Evolutionary conservation across 2,329 filamentous ascomycete genomes (phyloP), one percentile per base, ranked within the genome.

Genomic region (Ophiocordyceps camponoti-leonardi): DNA sequence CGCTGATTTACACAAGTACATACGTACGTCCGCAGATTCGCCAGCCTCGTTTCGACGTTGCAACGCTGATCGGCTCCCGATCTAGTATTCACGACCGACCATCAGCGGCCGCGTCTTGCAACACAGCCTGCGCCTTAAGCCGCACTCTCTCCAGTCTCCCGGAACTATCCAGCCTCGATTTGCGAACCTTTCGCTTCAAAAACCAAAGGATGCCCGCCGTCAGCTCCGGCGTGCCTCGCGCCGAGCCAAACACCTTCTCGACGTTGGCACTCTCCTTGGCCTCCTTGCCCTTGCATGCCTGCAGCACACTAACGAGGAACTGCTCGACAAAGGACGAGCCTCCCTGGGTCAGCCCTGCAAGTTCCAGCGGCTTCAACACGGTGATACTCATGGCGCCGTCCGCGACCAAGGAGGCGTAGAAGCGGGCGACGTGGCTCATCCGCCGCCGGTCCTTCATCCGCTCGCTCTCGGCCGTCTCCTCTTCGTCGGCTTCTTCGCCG

Each of bases 241-340:
- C 73, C 12, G 74, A 73, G 18, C 72, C 64, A 58, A 94, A 85
- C 1, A 86, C 65, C 43, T 78, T 78, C 50, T 75, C 67, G 26
- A 94, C 63, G 1, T 68, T 66, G 45, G 69, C 67, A 47, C 79
- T 73, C 49, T 79, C 71, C 49, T 69, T 67, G 2, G 60, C 58
- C 5, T 54, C 64, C 46, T 69, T 66, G 28, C 60, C 56, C 48
- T 65, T 59, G 16, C 78, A 77, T 52, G 81, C 75, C 42, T 85
- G 70, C 30, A 96, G 75, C 13, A 87, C 62, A 2, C 79, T 83
- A 43, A 92, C 78, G 16, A 96, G 68, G 52, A 95, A 64, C 8
- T 92, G 67, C 60, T 95, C 86, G 42, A 88, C 70, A 57, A 96
- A 92, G 22, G 76, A 75, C 47, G 74, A 78, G 0, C 85, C 86